A percentile compares a stretch with the other conserved stretches of the same genome.
phyloP scores from a whole-genome alignment of 2,329 filamentous ascomycete species.

The Botryotinia narcissicola region DNA sequence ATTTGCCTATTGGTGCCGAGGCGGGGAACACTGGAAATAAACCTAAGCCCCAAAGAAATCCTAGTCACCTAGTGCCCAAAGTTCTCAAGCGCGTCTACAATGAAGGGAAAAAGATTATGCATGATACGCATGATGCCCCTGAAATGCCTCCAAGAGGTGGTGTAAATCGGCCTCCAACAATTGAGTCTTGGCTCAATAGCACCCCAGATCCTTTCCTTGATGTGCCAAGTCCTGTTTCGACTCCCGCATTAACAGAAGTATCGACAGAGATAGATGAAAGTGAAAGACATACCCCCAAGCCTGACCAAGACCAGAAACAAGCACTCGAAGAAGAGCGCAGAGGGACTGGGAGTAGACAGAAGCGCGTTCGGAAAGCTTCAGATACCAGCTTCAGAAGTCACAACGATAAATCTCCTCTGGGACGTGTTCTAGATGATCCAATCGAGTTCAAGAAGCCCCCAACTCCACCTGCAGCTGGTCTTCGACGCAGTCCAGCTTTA shows the following conservation, averaged over 20 bases:
- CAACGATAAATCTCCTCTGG: conserved; percentile 14
- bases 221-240: conserved; percentile 27
- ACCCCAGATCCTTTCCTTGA: conserved; percentile 64
- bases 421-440: conserved; percentile 10
- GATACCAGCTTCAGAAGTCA: conserved; percentile 5
- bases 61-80: conserved; percentile 61
- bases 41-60: conserved; percentile 47
- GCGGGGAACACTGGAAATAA: conserved; percentile 49
- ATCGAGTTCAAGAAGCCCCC: conserved; percentile 20
- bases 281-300: conserved; percentile 25
- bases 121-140: conserved; percentile 52
- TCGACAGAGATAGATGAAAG: conserved; percentile 37
- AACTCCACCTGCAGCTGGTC: conserved; percentile 38
- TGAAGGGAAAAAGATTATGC: conserved; percentile 63
- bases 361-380: conserved; percentile 31
- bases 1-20: conserved; percentile 51
- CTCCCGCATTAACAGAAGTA: conserved; percentile 28
- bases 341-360: conserved; percentile 20
- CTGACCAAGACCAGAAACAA: conserved; percentile 25
- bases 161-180: conserved; percentile 59
- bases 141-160: conserved; percentile 47
- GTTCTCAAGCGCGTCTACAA: conserved; percentile 63
- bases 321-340: conserved; percentile 18
- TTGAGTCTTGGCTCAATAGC: conserved; percentile 63
- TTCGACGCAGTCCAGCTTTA: conserved; percentile 58